A percentile compares a stretch with the other conserved stretches of the same genome.
These are phyloP conservation scores for Piper betle DNA, from an alignment of 164 flowering plant genomes.

Conservation along the genomic window DNA sequence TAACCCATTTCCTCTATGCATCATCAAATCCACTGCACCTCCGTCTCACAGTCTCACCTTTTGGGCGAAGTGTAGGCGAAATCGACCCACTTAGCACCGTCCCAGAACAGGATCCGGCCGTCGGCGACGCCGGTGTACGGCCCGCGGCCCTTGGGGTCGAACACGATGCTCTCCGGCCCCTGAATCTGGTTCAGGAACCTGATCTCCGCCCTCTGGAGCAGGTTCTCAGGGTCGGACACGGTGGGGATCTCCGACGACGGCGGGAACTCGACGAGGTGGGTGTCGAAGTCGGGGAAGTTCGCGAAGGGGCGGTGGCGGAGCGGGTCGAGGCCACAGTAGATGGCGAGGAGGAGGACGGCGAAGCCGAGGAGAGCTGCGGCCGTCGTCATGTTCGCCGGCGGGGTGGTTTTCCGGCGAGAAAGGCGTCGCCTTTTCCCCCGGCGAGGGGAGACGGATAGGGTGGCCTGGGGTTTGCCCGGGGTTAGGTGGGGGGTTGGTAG, in stretches of 20 bases:
- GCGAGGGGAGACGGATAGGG: no score
- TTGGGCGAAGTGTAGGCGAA: constrained; percentile 23
- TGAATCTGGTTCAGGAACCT: constrained; percentile 57
- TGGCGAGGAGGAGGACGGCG: constrained; percentile 18
- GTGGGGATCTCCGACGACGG: constrained; percentile 41
- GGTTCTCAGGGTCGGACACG: constrained; percentile 30
- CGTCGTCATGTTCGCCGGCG: not conserved
- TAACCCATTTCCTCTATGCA: not conserved
- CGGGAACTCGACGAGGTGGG: constrained; percentile 34
- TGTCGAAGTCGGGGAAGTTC: constrained; percentile 51
- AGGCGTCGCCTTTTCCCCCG: no score
- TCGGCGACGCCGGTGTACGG: constrained; percentile 96
- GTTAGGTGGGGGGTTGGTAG: no score
- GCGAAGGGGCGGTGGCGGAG: constrained; percentile 50
- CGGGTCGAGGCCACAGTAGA: constrained; percentile 71
- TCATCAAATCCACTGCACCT: not conserved
- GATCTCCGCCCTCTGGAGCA: constrained; percentile 62
- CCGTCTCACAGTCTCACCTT: constrained; percentile 4
- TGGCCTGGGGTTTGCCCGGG: no score
- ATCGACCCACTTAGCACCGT: constrained; percentile 22
- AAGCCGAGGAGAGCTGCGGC: not conserved
- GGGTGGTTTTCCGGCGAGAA: not conserved
- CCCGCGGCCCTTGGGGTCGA: constrained; percentile 77
- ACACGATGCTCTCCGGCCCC: constrained; percentile 85
- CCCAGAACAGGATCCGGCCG: constrained; percentile 52